Base-by-base conservation (phyloP, 768 basidiomycete genomes). In the Paxillus ammoniavirescens region DNA sequence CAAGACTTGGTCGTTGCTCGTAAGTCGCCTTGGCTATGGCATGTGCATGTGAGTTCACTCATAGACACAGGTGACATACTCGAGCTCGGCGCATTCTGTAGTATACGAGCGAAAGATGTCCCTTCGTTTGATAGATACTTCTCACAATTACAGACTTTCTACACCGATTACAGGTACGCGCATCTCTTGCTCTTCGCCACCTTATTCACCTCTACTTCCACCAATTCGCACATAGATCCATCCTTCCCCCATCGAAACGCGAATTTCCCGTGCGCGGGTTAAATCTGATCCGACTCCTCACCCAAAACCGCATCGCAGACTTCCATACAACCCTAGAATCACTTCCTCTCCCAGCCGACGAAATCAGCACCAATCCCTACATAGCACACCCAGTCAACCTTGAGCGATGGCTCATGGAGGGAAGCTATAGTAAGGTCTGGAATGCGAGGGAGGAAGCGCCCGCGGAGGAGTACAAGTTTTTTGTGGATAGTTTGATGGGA, bases 371-470 rank as follows among this genome's bases (percentile, higher is more conserved):
- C 31, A 89, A 89, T 67, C 81, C 84, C 6, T 92, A 78, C 67
- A 84, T 94, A 64, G 79, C 82, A 49, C 93, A 93, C 67, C 91
- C 92, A 12, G 87, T 94, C 53, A 91, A 94, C 68, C 83, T 95
- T 56, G 96, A 99, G 70, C 80, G 90, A 47, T 98, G 95, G 91
- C 80, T 98, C 42, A 99, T 99, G 96, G 96, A 98, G 70, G 96
- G 96, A 37, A 90, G 89, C 63, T 99, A 98, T 70, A 93, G 91
- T 72, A 96, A 96, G 69, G 96, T 98, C 10, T 99, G 95, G 91
- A 86, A 90, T 64, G 95, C 95, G 36, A 83, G 94, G 59, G 91
- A 91, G 59, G 87, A 93, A 62, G 91, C 94, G 2, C 93, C 95
- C 1, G 83, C 90, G 36, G 91, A 93, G 58, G 96, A 98, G 67